Base-by-base conservation (phyloP, 306 rosid genomes). In the Ammopiptanthus mongolicus region DNA sequence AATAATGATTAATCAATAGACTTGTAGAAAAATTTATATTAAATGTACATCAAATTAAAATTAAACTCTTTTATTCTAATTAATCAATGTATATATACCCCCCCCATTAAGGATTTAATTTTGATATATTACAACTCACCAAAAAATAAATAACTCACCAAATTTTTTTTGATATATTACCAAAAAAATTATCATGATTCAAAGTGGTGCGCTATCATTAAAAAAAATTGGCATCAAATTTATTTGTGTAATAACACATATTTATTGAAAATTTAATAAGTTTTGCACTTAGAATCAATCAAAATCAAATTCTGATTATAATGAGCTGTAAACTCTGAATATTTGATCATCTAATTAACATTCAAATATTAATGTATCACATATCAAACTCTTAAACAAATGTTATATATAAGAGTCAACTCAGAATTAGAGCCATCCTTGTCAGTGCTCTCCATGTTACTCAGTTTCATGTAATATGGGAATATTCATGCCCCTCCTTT, bases 401-500 rank as follows among this genome's bases (percentile, higher is more conserved):
- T 12, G 9, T 25, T 1, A 25, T 25, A 48, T 67, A 57, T 52
- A 17, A 57, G 76, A 74, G 76, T 75, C 76, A 80, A 76, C 79
- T 50, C 29, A 71, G 1, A 66, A n/a, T n/a, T n/a, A 44, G 25
- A 5, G 1, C 60, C 31, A 81, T 60, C 17, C 15, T 23, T 61
- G 41, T n/a, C 8, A 34, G 21, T 41, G 2, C 59, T 69, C 57
- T 17, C 73, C 75, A 25, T 68, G 23, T 62, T 46, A 52, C 51
- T 31, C 36, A 15, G 33, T 65, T 7, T 58, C 8, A 47, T 19
- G 51, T 59, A 67, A 84, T 8, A 90, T 85, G 96, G 76, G 37
- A 41, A 65, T 46, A 51, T 7, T 82, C 71, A 70, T 72, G 67
- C 34, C 62, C 65, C 47, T 82, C 74, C 68, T 74, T 61, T 68